Evolutionary conservation across 129 eudicot species (phyloP).

Genomic region (Ambrosia trifida): DNA sequence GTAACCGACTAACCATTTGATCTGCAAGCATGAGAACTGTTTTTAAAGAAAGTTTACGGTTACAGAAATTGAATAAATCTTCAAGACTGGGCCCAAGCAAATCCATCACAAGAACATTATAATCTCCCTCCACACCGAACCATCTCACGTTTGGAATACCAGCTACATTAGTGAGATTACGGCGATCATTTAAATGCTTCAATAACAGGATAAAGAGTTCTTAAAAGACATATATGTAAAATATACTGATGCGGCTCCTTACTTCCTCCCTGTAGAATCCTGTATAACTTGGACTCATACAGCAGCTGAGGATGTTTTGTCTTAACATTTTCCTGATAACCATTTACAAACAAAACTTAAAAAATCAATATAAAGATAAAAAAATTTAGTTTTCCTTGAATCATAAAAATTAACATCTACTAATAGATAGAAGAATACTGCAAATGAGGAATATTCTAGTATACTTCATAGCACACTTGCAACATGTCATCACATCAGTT

Average conservation of each 20-base stretch:
- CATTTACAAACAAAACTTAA: constrained; percentile 16
- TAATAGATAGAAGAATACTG: neutral
- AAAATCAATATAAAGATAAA: neutral
- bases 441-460: neutral
- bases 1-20: constrained; percentile 64
- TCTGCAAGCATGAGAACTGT: constrained; percentile 98
- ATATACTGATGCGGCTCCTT: constrained; percentile 28
- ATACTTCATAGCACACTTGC: constrained; percentile 3
- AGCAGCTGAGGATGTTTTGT: constrained; percentile 93
- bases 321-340: constrained; percentile 75
- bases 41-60: constrained; percentile 80
- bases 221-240: neutral
- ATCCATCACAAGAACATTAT: constrained; percentile 91
- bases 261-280: constrained; percentile 96
- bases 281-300: constrained; percentile 86
- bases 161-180: constrained; percentile 45
- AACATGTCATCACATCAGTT: neutral
- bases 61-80: constrained; percentile 85
- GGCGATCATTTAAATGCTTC: constrained; percentile 10
- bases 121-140: constrained; percentile 95
- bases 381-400: neutral
- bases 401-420: neutral
- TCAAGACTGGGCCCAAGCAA: constrained; percentile 96
- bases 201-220: neutral
- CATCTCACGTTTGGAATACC: constrained; percentile 90